phyloP scores from a whole-genome alignment of 2,329 filamentous ascomycete genomes.

The Elsinoe arachidis region DNA sequence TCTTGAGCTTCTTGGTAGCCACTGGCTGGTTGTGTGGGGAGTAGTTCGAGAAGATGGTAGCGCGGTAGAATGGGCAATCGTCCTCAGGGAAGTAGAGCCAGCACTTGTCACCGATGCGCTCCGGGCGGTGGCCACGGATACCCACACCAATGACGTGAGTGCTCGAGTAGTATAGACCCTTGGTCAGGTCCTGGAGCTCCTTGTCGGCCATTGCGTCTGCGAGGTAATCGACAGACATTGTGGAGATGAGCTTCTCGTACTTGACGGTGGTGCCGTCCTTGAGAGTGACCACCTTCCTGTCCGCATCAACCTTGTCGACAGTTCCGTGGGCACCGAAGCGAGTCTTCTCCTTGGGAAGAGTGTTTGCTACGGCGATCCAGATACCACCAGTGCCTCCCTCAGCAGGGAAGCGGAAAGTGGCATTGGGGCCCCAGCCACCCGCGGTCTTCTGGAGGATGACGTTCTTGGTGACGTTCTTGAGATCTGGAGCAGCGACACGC shows the following conservation, averaged over 20 bases:
- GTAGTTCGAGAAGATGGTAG: conserved; percentile 99
- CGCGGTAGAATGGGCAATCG: conserved; percentile 98
- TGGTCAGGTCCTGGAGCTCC: conserved; percentile 72
- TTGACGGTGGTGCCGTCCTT: conserved; percentile 78
- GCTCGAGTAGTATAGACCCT: conserved; percentile 90
- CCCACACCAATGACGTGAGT: conserved; percentile 97
- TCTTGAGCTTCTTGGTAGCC: conserved; percentile 73
- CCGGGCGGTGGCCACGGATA: conserved; percentile 80
- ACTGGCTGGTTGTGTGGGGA: conserved; percentile 95
- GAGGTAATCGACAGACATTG: conserved; percentile 89
- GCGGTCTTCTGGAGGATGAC: conserved; percentile 93
- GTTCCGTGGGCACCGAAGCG: conserved; percentile 76
- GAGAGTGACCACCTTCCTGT: conserved; percentile 72
- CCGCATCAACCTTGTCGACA: conserved; percentile 79
- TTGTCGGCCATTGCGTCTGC: conserved; percentile 81
- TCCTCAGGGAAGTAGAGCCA: conserved; percentile 99
- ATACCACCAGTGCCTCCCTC: conserved; percentile 94
- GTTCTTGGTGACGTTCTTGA: conserved; percentile 90
- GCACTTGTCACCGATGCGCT: conserved; percentile 98
- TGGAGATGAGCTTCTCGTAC: conserved; percentile 89
- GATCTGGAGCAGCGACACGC: conserved; percentile 91
- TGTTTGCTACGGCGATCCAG: conserved; percentile 95
- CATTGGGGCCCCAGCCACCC: conserved; percentile 96
- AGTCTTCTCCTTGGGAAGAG: conserved; percentile 83
- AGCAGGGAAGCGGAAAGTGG: conserved; percentile 96